Evolutionary conservation across 2,329 filamentous ascomycete species (phyloP), one percentile per base, ranked within the genome.

Genomic region (Teratosphaeria pseudoeucalypti): DNA sequence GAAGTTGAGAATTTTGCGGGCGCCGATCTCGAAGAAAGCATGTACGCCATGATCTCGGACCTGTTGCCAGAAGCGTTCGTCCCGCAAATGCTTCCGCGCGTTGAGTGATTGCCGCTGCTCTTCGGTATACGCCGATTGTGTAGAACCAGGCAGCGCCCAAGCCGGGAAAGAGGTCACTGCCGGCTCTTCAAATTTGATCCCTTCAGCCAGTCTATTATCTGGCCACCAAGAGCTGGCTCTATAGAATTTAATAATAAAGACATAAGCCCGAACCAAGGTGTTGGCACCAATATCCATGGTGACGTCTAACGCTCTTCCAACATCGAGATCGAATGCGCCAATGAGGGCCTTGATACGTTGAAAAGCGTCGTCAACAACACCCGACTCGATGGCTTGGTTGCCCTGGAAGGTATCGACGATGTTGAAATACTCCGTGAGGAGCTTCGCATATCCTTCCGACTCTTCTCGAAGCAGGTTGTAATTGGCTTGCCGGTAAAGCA

Each of bases 141-240:
- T 71, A 54, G 85, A 89, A 14, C 83, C 84, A 11, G 92, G 91
- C 27, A 89, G 76, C 14, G 92, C 92, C 92, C 94, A 96, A 32
- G 79, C 79, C 0, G 92, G 94, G n/a, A 97, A 78, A 0, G 89
- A 87, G 2, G 82, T 82, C 14, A 82, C 77, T 55, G 81, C 82
- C 19, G 79, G 74, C 52, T 78, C 75, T 34, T 74, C 67, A 69
- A 72, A 76, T 19, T 78, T 77, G 54, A 82, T 76, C 26, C 76
- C 75, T 52, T 80, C 76, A 11, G 78, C 71, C 34, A 81, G 79
- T 56, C 83, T 84, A 56, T 86, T 76, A 58, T 82, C 85, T 1
- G 94, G 94, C 94, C 94, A 99, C 94, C 94, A 99, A 27, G 92
- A 95, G 76, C 92, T 97, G 60, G 86, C 85, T 60, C 92, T 83